These are phyloP conservation scores for Leccinum boreale DNA, from an alignment of 768 basidiomycete species.

Conservation along the genomic window DNA sequence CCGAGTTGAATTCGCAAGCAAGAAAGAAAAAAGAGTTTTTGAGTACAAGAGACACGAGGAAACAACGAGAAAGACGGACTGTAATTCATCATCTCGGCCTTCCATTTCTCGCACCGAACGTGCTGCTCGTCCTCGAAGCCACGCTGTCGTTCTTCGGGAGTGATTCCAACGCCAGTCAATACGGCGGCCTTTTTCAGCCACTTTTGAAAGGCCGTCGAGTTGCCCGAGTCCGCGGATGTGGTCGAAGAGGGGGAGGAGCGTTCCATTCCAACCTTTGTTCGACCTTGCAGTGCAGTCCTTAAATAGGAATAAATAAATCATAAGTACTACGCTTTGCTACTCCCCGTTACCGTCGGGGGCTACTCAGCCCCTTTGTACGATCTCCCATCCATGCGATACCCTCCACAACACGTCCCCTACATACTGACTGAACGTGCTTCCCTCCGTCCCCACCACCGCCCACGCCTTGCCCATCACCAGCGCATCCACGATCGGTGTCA, in stretches of 20 bases:
- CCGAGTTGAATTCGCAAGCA: constrained; percentile 6
- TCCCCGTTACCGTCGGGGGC: neutral
- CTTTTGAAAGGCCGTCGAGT: constrained; percentile 39
- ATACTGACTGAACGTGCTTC: constrained; percentile 74
- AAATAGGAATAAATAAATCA: constrained; percentile 6
- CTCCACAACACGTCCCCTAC: constrained; percentile 67
- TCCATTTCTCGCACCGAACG: constrained; percentile 65
- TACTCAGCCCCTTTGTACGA: constrained; percentile 45
- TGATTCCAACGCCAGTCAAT: constrained; percentile 50
- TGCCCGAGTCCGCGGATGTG: constrained; percentile 21
- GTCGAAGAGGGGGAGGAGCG: constrained; percentile 18
- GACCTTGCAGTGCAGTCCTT: neutral
- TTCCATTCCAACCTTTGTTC: constrained; percentile 27
- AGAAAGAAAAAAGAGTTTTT: neutral
- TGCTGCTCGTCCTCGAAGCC: constrained; percentile 36
- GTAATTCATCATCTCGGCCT: constrained; percentile 61
- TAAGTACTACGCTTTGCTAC: neutral
- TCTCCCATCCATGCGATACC: constrained; percentile 48
- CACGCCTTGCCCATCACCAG: constrained; percentile 60
- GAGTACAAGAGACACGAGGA: constrained; percentile 8
- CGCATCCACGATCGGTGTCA: constrained; percentile 68
- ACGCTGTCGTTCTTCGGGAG: constrained; percentile 39
- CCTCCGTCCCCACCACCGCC: constrained; percentile 62
- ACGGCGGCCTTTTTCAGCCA: constrained; percentile 50
- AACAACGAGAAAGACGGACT: constrained; percentile 46